phyloP scores from a whole-genome alignment of 1,284 basidiomycete species.

The Cerrena zonata region DNA sequence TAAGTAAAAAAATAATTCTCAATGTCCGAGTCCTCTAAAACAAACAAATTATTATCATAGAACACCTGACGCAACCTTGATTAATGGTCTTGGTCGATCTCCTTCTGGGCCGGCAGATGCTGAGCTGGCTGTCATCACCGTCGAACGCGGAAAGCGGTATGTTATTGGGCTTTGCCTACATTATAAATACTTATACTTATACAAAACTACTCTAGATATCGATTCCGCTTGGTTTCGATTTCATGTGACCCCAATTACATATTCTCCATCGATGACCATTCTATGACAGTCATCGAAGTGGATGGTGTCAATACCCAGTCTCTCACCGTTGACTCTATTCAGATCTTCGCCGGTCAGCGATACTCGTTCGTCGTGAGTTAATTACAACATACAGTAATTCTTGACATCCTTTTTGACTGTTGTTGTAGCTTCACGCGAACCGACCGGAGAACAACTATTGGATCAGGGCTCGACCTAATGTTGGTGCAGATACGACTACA shows the following conservation, averaged over 20 bases:
- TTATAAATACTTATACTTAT: neutral
- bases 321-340: conserved; percentile 34
- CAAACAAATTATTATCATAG: conserved; percentile 23
- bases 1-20: conserved; percentile 21
- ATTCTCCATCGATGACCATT: conserved; percentile 42
- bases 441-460: conserved; percentile 22
- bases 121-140: conserved; percentile 28
- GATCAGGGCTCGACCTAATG: conserved; percentile 34
- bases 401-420: neutral
- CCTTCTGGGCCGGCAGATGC: conserved; percentile 15
- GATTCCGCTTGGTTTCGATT: conserved; percentile 46
- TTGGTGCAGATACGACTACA: conserved; percentile 15
- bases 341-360: conserved; percentile 34
- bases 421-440: neutral
- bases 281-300: conserved; percentile 46
- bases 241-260: conserved; percentile 30
- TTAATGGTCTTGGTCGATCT: conserved; percentile 44
- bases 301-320: conserved; percentile 43
- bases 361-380: conserved; percentile 30
- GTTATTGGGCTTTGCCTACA: too few relatives aligned
- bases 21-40: conserved; percentile 24
- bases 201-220: conserved; percentile 21
- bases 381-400: neutral
- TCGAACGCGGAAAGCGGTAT: conserved; percentile 29
- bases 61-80: conserved; percentile 32